phyloP scores from a whole-genome alignment of 257 asterid genomes.

The Solanum rostratum region DNA sequence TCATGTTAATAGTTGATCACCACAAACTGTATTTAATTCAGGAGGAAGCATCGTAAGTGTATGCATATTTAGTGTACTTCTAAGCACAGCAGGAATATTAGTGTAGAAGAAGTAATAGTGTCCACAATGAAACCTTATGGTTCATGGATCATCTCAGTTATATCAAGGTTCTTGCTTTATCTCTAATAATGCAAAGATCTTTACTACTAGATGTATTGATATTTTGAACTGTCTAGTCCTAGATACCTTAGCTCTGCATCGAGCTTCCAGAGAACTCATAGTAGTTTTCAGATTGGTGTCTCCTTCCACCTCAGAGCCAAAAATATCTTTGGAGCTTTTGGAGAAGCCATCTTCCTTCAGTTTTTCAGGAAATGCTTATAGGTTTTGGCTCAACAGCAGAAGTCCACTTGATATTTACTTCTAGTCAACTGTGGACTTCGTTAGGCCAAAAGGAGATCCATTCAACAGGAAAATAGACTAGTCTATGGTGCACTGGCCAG shows the following conservation, averaged over 20 bases:
- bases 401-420: neutral
- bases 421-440: neutral
- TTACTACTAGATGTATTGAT: neutral
- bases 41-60: neutral
- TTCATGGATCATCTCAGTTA: neutral
- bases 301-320: neutral
- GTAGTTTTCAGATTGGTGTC: neutral
- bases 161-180: neutral
- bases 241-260: neutral
- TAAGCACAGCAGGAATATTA: neutral
- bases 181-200: neutral
- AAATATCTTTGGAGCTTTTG: neutral
- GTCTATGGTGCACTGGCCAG: neutral
- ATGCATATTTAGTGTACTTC: neutral
- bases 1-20: neutral
- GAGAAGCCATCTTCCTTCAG: neutral
- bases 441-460: neutral
- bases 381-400: neutral
- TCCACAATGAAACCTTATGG: neutral
- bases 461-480: neutral
- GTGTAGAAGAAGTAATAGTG: neutral
- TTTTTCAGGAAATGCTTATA: neutral
- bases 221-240: neutral
- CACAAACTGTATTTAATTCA: neutral
- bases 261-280: neutral